Evolutionary conservation across 1,284 basidiomycete species (phyloP).

Genomic region (Cryptococcus floricola): DNA sequence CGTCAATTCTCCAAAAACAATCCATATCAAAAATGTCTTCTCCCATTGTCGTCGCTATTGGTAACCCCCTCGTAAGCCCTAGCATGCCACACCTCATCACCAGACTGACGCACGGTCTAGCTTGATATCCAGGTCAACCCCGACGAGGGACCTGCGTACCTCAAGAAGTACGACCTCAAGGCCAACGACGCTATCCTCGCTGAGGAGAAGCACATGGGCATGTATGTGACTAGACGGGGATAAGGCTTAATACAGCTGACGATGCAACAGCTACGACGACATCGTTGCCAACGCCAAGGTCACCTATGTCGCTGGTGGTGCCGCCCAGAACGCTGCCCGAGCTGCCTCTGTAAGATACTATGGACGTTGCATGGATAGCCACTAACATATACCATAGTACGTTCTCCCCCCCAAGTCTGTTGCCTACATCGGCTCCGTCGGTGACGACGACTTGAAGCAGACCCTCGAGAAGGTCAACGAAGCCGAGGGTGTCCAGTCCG

Average conservation of each 20-base stretch:
- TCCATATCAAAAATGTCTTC: conserved; percentile 17
- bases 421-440: conserved; percentile 92
- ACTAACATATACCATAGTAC: conserved; percentile 58
- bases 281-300: conserved; percentile 72
- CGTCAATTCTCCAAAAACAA: neutral
- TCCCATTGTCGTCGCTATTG: conserved; percentile 67
- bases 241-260: conserved; percentile 1
- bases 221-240: conserved; percentile 55
- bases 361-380: neutral
- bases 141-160: conserved; percentile 68
- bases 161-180: conserved; percentile 88
- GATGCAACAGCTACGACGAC: conserved; percentile 71
- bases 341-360: conserved; percentile 75
- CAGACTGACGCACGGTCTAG: conserved; percentile 15
- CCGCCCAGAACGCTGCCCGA: conserved; percentile 93
- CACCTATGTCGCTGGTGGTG: conserved; percentile 93
- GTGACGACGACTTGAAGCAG: conserved; percentile 83
- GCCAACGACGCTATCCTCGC: conserved; percentile 97
- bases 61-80: conserved; percentile 65
- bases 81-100: neutral
- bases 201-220: conserved; percentile 76
- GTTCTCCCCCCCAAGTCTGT: conserved; percentile 84
- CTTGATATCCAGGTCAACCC: conserved; percentile 78
- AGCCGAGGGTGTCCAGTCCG: conserved; percentile 82
- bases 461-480: conserved; percentile 90